Percentiles rank a stretch among this genome's conserved stretches.
Conservation (phyloP, 2,329 filamentous ascomycete genomes). For the Aspergillus pseudonomiae region DNA sequence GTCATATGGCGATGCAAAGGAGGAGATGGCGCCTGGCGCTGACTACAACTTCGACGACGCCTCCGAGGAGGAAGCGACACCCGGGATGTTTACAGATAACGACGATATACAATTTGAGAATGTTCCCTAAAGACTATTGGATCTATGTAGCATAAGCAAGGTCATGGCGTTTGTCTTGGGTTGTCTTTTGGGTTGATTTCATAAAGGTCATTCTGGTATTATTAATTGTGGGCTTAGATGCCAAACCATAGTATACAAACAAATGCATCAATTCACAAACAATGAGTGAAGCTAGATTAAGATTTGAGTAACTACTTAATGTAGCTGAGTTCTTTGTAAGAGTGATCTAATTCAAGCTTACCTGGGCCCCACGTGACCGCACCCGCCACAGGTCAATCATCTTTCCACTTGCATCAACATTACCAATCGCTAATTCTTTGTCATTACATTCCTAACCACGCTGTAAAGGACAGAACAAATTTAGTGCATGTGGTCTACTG, state of each 20-base stretch:
- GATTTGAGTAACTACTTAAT: not conserved
- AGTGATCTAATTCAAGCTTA: not conserved
- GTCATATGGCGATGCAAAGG: conserved; percentile 52
- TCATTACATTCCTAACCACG: not conserved
- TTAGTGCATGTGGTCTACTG: conserved; percentile 10
- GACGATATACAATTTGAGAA: conserved; percentile 80
- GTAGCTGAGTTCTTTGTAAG: not conserved
- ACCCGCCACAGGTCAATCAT: conserved; percentile 1
- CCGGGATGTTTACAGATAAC: conserved; percentile 59
- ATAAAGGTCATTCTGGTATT: conserved; percentile 18
- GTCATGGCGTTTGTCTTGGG: conserved; percentile 26
- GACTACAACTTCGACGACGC: conserved; percentile 53
- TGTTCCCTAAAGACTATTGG: conserved; percentile 51
- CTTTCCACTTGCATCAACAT: not conserved
- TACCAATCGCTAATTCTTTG: not conserved
- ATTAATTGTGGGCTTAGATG: conserved; percentile 10
- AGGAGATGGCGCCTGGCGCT: conserved; percentile 52
- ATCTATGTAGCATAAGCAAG: conserved; percentile 31
- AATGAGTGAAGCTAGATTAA: not conserved
- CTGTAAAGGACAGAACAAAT: not conserved
- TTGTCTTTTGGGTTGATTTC: conserved; percentile 12
- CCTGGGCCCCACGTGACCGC: conserved; percentile 3
- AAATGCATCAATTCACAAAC: not conserved
- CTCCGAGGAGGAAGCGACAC: conserved; percentile 53
- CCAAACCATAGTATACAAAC: conserved; percentile 1